Conservation (phyloP, 805 yeast genomes). For the Metschnikowia chrysomelidarum region DNA sequence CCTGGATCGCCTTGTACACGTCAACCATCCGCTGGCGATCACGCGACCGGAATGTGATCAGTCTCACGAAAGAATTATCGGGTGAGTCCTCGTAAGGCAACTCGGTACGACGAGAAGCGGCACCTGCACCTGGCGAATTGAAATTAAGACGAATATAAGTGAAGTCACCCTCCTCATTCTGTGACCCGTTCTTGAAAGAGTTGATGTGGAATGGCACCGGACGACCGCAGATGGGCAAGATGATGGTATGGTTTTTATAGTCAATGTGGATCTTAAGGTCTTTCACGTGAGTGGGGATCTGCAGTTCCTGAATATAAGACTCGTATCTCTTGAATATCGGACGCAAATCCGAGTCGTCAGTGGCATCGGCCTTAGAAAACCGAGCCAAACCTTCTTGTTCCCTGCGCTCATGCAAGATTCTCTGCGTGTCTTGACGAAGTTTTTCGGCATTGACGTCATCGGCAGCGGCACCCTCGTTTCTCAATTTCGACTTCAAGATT, state of each 20-base stretch:
- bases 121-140: slow-evolving; percentile 86
- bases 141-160: slow-evolving; percentile 88
- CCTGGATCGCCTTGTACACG: slow-evolving; percentile 84
- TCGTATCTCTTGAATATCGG: slow-evolving; percentile 90
- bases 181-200: slow-evolving; percentile 90
- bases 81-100: slow-evolving; percentile 89
- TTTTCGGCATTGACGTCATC: slow-evolving; percentile 66
- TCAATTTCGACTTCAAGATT: slow-evolving; percentile 72
- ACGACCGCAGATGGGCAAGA: slow-evolving; percentile 89
- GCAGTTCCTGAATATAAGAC: slow-evolving; percentile 90
- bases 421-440: slow-evolving; percentile 79
- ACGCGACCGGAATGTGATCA: slow-evolving; percentile 82
- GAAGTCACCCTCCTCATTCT: slow-evolving; percentile 94
- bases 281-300: slow-evolving; percentile 78
- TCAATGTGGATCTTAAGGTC: slow-evolving; percentile 88
- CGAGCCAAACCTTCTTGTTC: slow-evolving; percentile 84
- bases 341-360: slow-evolving; percentile 56
- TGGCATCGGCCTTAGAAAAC: slow-evolving; percentile 76
- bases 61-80: slow-evolving; percentile 81
- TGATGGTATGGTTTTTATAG: slow-evolving; percentile 80
- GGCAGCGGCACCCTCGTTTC: slow-evolving; percentile 73
- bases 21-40: slow-evolving; percentile 91
- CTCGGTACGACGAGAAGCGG: slow-evolving; percentile 66
- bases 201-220: slow-evolving; percentile 98
- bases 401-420: slow-evolving; percentile 76